Conservation (phyloP, 192 early-diverging fungal genomes). For the Endogone sp. region DNA sequence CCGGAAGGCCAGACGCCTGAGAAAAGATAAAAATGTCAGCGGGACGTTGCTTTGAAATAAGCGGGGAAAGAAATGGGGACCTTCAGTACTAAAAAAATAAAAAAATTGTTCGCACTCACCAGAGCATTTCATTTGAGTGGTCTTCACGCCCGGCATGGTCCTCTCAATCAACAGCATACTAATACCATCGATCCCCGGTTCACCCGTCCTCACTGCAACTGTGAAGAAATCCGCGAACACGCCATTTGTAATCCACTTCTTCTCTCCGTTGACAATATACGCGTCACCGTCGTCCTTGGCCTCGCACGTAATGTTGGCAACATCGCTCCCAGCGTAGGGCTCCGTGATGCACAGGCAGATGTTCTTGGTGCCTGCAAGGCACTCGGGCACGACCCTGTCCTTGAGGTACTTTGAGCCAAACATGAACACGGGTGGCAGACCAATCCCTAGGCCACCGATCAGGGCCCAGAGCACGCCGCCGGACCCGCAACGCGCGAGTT, state of each 20-base stretch:
- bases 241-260: slow-evolving; percentile 87
- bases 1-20: slow-evolving; percentile 69
- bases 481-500: slow-evolving; percentile 74
- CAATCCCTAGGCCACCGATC: slow-evolving; percentile 66
- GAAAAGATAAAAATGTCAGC: background rate
- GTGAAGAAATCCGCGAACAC: slow-evolving; percentile 83
- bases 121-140: slow-evolving; percentile 78
- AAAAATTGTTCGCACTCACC: slow-evolving; percentile 25
- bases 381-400: slow-evolving; percentile 56
- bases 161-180: slow-evolving; percentile 72
- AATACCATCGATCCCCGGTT: slow-evolving; percentile 73
- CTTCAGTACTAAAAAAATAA: background rate
- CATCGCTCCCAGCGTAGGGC: slow-evolving; percentile 67
- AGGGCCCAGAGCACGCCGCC: slow-evolving; percentile 79
- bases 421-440: slow-evolving; percentile 70
- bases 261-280: slow-evolving; percentile 81
- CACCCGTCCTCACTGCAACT: slow-evolving; percentile 74
- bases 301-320: slow-evolving; percentile 65
- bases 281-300: slow-evolving; percentile 70
- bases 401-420: slow-evolving; percentile 69
- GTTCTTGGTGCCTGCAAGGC: slow-evolving; percentile 68
- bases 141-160: slow-evolving; percentile 67
- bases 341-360: slow-evolving; percentile 84
- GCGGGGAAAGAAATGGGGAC: background rate
- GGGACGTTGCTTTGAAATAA: background rate